Evolutionary conservation across 345 rosid species (phyloP).

Genomic region (Lepidium sativum): DNA sequence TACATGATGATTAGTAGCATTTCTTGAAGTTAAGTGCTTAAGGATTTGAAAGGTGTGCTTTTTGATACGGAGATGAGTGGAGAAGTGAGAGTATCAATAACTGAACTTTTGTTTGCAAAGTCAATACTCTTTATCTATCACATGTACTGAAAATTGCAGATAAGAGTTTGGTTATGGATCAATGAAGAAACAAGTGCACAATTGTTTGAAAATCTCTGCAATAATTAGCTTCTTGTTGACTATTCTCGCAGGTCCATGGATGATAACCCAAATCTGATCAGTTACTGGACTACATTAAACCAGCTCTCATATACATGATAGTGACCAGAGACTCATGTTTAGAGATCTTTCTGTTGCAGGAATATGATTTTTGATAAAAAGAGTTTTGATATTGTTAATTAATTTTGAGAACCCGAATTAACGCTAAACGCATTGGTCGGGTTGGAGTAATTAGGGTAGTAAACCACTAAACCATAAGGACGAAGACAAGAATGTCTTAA

Average conservation of each 20-base stretch:
- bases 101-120: background rate
- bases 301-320: constrained; percentile 64
- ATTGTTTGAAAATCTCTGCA: background rate
- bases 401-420: too few species aligned
- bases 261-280: constrained; percentile 77
- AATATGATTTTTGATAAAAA: too few species aligned
- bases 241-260: constrained; percentile 55
- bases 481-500: too few species aligned
- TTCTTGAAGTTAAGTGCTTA: constrained; percentile 72
- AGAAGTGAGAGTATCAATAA: constrained; percentile 9
- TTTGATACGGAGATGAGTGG: background rate
- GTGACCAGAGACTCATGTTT: constrained; percentile 6
- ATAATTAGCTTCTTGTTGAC: background rate
- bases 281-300: constrained; percentile 63
- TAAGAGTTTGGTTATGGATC: constrained; percentile 16
- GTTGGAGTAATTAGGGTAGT: too few species aligned
- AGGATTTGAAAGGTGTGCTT: constrained; percentile 55
- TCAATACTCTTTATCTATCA: constrained; percentile 13
- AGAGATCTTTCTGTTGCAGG: too few species aligned
- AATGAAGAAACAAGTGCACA: background rate
- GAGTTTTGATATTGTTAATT: too few species aligned
- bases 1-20: constrained; percentile 22
- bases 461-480: too few species aligned
- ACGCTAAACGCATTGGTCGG: too few species aligned
- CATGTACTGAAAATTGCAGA: background rate